Percentiles rank a stretch among this genome's conserved stretches.
phyloP scores from a whole-genome alignment of 768 basidiomycete genomes.

The Mycena maculata region DNA sequence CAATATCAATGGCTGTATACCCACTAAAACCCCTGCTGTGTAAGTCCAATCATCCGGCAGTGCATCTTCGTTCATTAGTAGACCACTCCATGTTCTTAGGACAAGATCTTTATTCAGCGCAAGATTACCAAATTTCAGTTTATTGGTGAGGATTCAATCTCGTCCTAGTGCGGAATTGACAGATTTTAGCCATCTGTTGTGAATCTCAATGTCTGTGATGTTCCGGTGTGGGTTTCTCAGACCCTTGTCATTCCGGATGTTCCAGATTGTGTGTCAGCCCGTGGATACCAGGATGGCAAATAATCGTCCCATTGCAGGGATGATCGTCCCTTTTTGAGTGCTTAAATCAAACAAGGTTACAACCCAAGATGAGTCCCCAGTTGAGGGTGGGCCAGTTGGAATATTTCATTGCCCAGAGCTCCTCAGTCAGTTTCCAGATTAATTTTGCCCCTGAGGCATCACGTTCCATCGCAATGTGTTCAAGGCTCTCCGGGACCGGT shows the following conservation, averaged over 20 bases:
- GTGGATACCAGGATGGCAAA: neutral
- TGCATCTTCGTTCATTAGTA: neutral
- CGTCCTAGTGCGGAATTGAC: too few relatives aligned
- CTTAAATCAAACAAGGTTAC: neutral
- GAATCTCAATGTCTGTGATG: neutral
- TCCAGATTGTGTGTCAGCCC: conserved; percentile 3
- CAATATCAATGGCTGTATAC: too few relatives aligned
- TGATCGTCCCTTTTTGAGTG: conserved; percentile 1
- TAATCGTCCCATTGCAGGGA: conserved; percentile 1
- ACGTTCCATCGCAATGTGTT: conserved; percentile 30
- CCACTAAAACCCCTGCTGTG: neutral
- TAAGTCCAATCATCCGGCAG: neutral
- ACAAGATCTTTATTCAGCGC: too few relatives aligned
- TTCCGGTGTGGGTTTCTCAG: neutral
- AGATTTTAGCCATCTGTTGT: too few relatives aligned
- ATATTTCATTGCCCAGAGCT: conserved; percentile 8
- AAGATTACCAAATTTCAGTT: too few relatives aligned
- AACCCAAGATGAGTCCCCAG: neutral
- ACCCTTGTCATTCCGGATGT: neutral
- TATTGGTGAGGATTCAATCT: too few relatives aligned
- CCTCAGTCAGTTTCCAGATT: conserved; percentile 7
- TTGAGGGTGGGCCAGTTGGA: neutral
- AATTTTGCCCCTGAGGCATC: neutral
- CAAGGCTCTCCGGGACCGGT: conserved; percentile 23
- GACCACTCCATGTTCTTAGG: neutral